Evolutionary conservation across 2,329 filamentous ascomycete genomes (phyloP).

Genomic region (Hawksworthiomyces lignivorus): DNA sequence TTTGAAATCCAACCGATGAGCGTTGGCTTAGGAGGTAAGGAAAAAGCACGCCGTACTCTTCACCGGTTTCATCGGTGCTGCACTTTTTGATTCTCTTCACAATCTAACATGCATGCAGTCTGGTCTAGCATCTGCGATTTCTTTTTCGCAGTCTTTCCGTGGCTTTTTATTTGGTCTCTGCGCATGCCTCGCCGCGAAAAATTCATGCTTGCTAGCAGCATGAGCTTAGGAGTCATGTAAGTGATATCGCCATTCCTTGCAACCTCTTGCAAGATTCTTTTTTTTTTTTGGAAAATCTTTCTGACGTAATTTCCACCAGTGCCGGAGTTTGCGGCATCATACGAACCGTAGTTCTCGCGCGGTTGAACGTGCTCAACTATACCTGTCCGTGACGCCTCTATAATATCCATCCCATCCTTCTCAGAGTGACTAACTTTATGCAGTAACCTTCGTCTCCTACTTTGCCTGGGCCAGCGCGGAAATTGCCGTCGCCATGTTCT

Average conservation of each 20-base stretch:
- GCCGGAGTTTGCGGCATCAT: constrained; percentile 23
- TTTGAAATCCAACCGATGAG: constrained; percentile 29
- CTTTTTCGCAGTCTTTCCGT: constrained; percentile 33
- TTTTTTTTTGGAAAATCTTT: constrained; percentile 3
- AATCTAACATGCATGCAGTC: too few species aligned
- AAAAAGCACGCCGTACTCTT: too few species aligned
- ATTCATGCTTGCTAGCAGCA: constrained; percentile 32
- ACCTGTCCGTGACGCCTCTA: constrained; percentile 20
- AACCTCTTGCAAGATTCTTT: too few species aligned
- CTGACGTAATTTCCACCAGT: constrained; percentile 12
- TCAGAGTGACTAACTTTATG: background rate
- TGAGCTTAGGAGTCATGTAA: constrained; percentile 23
- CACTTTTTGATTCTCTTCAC: too few species aligned
- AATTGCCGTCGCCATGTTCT: constrained; percentile 30
- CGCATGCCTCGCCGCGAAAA: constrained; percentile 38
- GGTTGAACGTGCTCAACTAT: constrained; percentile 21
- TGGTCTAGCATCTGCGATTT: constrained; percentile 33
- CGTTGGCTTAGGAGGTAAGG: constrained; percentile 28
- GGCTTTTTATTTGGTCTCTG: constrained; percentile 35
- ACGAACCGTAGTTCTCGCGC: constrained; percentile 21
- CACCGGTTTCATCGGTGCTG: too few species aligned
- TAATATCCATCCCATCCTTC: background rate
- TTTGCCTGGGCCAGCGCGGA: constrained; percentile 30
- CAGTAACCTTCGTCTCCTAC: constrained; percentile 12
- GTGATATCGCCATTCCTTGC: too few species aligned